Percentiles rank a stretch among this genome's conserved stretches.
Evolutionary conservation across 179 eudicot genomes (phyloP).

Genomic region (Silene coronaria): DNA sequence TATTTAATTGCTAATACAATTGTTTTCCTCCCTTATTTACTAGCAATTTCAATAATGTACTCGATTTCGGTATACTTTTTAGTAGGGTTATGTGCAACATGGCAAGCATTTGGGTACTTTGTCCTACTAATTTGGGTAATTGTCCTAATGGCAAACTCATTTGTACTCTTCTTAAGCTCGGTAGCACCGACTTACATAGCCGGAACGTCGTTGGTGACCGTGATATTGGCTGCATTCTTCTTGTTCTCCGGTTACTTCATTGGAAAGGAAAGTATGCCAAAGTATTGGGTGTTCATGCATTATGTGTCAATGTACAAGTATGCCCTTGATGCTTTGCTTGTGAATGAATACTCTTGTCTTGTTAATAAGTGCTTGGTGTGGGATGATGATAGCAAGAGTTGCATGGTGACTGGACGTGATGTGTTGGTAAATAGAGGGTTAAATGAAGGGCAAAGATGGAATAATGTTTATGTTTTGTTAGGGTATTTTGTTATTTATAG

Average conservation of each 20-base stretch:
- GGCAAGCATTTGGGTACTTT: constrained; percentile 69
- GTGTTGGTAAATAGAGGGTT: constrained; percentile 68
- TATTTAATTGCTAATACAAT: constrained; percentile 75
- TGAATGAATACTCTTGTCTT: constrained; percentile 87
- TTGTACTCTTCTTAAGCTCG: constrained; percentile 77
- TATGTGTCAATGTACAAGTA: constrained; percentile 90
- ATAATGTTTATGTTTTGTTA: constrained; percentile 54
- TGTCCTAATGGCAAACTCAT: constrained; percentile 76
- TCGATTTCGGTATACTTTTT: constrained; percentile 70
- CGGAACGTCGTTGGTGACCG: constrained; percentile 69
- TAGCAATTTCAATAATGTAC: constrained; percentile 55
- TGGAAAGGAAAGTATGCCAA: constrained; percentile 59
- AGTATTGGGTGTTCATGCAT: constrained; percentile 86
- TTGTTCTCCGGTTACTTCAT: constrained; percentile 95
- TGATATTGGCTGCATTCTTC: constrained; percentile 70
- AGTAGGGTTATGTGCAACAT: constrained; percentile 69
- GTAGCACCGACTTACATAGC: constrained; percentile 82
- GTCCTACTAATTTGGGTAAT: constrained; percentile 73
- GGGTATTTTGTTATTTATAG: constrained; percentile 83
- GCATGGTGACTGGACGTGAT: constrained; percentile 69
- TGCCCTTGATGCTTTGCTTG: constrained; percentile 71
- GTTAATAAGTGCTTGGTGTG: constrained; percentile 63
- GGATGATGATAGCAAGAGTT: constrained; percentile 53
- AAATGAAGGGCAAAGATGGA: constrained; percentile 73
- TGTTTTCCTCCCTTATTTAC: constrained; percentile 72